Base-by-base conservation (phyloP, 2,329 filamentous ascomycete genomes). In the Colletotrichum nymphaeae region DNA sequence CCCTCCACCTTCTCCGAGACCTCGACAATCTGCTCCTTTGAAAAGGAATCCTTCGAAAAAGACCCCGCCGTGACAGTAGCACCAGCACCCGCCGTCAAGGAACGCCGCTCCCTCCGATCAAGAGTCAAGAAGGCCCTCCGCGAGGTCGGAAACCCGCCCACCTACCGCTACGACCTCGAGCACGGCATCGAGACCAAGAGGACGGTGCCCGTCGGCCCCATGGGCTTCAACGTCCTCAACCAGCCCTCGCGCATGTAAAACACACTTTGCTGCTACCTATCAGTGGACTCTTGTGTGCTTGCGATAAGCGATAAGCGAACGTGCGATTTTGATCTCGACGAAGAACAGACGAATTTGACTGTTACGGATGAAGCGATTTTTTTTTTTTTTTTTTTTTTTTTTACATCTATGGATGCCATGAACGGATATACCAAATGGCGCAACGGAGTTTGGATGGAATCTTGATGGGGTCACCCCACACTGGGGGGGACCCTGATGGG, bases 141-240 rank as follows among this genome's bases (percentile, higher is more conserved):
- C n/a, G 57, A 74, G 24, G 56, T 74, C 26, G 72, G 72, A 6
- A 49, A 72, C 37, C 67, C 67, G 49, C 72, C 72, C 22, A 72
- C 69, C 46, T 67, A 72, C 42, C 68, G 62, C 63, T 72, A 71
- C 63, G 69, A 74, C 24, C 67, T 72, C 62, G 68, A 72, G 62
- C 67, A 72, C 53, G 58, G 67, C 62, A 63, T 67, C 52, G 58
- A 71, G 16, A 72, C 72, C 1, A 49, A 19, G 3, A 57, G 24
- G 16, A 57, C 57, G 11, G 68, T 74, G 2, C 60, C 62, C 5
- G 68, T 72, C 30, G 72, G 72, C 1, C 72, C 72, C 37, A 63
- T 59, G 63, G 72, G 72, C 5, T 55, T 3, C 16, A 72, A 74
- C 30, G 63, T 74, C 24, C 69, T 74, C 52, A 74, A 74, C 62